Evolutionary conservation across 352 stramenopile genomes (phyloP).

Genomic region (Phytophthora fragariae): DNA sequence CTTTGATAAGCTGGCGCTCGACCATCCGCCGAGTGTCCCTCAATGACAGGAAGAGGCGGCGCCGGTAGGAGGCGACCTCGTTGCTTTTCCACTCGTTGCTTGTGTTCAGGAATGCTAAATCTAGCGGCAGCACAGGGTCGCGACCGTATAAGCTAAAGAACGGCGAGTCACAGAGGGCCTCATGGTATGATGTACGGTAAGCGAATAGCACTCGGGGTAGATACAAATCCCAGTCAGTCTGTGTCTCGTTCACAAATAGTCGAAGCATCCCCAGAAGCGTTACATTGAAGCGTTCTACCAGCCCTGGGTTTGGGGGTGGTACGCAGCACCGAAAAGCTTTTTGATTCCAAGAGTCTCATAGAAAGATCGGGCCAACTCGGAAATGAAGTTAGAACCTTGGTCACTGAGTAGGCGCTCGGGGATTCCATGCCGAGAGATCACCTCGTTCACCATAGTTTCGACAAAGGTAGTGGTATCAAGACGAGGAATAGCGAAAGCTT

Average conservation of each 20-base stretch:
- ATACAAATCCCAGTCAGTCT: slow-evolving; percentile 8
- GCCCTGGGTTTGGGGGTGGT: slow-evolving; percentile 11
- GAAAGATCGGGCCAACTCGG: not conserved
- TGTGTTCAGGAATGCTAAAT: slow-evolving; percentile 11
- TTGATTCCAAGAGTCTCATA: slow-evolving; percentile 17
- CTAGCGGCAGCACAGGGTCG: not conserved
- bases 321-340: not conserved
- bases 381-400: slow-evolving; percentile 12
- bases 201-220: slow-evolving; percentile 6
- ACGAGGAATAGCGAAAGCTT: not conserved
- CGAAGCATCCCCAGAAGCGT: slow-evolving; percentile 8
- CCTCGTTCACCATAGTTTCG: not conserved
- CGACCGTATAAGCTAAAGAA: slow-evolving; percentile 13
- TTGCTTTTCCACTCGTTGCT: not conserved
- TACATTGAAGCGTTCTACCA: slow-evolving; percentile 14
- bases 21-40: not conserved
- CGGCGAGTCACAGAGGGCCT: not conserved
- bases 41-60: not conserved
- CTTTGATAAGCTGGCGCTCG: not conserved
- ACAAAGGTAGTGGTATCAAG: slow-evolving; percentile 3
- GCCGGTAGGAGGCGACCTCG: not conserved
- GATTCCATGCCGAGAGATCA: not conserved
- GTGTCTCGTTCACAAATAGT: slow-evolving; percentile 10
- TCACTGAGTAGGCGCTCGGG: slow-evolving; percentile 10
- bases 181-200: slow-evolving; percentile 12